Base-by-base conservation (phyloP, 1,139 yeast species). In the Geotrichum histeridarum region DNA sequence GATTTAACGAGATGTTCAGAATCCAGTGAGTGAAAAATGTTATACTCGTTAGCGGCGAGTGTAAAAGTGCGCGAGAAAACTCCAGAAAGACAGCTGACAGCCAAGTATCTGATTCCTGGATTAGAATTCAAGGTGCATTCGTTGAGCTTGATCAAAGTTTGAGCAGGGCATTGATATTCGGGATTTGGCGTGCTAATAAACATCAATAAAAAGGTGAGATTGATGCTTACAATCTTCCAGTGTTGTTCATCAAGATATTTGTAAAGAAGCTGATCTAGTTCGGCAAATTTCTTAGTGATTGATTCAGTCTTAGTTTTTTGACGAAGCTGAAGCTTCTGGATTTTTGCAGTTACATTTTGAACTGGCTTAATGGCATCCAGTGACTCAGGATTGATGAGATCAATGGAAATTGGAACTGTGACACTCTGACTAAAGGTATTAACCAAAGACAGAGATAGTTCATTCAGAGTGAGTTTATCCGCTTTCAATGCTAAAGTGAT, bases 141-240 rank as follows among this genome's bases (percentile, higher is more conserved):
- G 12, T 81, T 74, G 48, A 90, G 73, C 8, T 79, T 65, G 33
- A 70, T 69, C 15, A 86, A 65, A 0, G 79, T 74, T 0, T 73
- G 73, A 4, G 72, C 65, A 45, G 75, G 74, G 0, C 79, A 70
- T 1, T 76, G 73, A 57, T 30, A 66, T 47, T 48, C 35, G 31
- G 59, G 57, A 22, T 84, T 88, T 44, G 77, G 67, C 60, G 79
- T 81, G 1, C 78, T 71, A 63, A 85, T 87, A 8, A 86, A 65
- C 37, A 76, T 75, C 1, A 79, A 73, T 52, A 87, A 69, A 31
- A 85, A 69, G 8, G 79, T 76, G 50, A 87, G 68, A 54, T 82
- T 79, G 37, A 82, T 72, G 12, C 80, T 72, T 6, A 82, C 76
- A 6, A 80, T 73, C 61, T 83, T 86, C 98, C 98, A 91, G 59